phyloP scores from a whole-genome alignment of 805 yeast genomes.

The Debaryomyces hansenii region DNA sequence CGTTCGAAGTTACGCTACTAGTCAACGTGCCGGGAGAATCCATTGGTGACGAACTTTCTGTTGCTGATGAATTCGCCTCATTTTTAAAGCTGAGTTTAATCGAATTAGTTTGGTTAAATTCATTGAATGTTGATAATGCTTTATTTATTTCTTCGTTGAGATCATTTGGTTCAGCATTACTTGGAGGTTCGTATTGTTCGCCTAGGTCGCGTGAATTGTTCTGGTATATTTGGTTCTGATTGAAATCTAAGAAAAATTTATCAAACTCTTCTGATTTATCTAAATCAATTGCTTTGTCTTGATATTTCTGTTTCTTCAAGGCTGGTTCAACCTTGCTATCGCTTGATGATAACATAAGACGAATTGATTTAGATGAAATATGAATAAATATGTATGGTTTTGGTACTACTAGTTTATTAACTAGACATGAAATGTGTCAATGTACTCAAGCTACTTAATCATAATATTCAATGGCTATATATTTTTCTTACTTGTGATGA shows the following conservation, averaged over 20 bases:
- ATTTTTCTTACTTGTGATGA: too few species aligned
- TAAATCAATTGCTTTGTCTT: not conserved
- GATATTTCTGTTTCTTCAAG: constrained; percentile 2
- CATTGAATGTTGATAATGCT: constrained; percentile 14
- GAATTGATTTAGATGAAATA: not conserved
- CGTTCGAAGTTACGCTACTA: constrained; percentile 7
- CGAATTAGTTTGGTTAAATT: constrained; percentile 6
- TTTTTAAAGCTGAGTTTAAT: not conserved
- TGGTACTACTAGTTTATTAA: too few species aligned
- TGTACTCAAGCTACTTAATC: too few species aligned
- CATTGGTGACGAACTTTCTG: constrained; percentile 11
- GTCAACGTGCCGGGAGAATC: constrained; percentile 10
- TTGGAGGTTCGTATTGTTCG: not conserved
- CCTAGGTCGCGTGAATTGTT: not conserved
- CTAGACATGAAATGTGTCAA: too few species aligned
- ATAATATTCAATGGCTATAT: too few species aligned
- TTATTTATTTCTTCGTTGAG: constrained; percentile 14
- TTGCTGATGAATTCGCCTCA: constrained; percentile 1
- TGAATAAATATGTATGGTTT: too few species aligned
- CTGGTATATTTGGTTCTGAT: not conserved
- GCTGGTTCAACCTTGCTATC: constrained; percentile 1
- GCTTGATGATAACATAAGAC: not conserved
- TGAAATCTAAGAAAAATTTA: constrained; percentile 3
- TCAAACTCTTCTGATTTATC: constrained; percentile 1
- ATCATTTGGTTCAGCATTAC: not conserved